phyloP scores from a whole-genome alignment of 2,329 filamentous ascomycete species.

The Westerdykella ornata region DNA sequence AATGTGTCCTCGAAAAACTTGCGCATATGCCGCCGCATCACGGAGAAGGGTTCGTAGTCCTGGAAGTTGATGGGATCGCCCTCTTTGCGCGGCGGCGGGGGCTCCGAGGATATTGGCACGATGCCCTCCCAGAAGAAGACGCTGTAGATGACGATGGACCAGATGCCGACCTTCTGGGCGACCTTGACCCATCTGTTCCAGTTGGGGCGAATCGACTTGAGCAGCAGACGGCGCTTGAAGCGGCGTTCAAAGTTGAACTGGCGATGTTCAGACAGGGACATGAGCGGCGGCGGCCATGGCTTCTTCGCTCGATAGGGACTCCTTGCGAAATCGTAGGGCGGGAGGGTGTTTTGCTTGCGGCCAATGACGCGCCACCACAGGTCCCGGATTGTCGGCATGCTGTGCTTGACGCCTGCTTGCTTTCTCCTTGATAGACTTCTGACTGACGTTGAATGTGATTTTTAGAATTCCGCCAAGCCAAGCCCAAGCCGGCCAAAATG shows the following conservation, averaged over 20 bases:
- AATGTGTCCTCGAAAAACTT: too few relatives aligned
- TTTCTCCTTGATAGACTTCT: background rate
- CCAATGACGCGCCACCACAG: conserved; percentile 46
- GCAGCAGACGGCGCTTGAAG: conserved; percentile 62
- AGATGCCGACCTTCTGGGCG: conserved; percentile 48
- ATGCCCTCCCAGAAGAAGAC: conserved; percentile 45
- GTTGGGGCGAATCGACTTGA: conserved; percentile 55
- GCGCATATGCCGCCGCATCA: background rate
- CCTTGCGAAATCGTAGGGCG: conserved; percentile 41
- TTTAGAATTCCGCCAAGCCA: too few relatives aligned
- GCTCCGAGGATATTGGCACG: too few relatives aligned
- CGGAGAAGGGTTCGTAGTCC: background rate
- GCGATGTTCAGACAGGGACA: conserved; percentile 60
- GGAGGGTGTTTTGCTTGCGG: conserved; percentile 35
- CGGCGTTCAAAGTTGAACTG: conserved; percentile 73
- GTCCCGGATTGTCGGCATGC: conserved; percentile 14
- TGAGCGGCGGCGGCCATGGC: conserved; percentile 72
- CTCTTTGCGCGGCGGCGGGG: conserved; percentile 31
- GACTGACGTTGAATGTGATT: background rate
- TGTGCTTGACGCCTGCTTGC: background rate
- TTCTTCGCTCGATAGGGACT: conserved; percentile 62
- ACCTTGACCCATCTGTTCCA: conserved; percentile 62
- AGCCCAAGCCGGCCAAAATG: background rate
- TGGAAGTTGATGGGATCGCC: background rate
- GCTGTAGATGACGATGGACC: conserved; percentile 50